Evolutionary conservation across 352 stramenopile genomes (phyloP).

Genomic region (Pythium scleroteichum): DNA sequence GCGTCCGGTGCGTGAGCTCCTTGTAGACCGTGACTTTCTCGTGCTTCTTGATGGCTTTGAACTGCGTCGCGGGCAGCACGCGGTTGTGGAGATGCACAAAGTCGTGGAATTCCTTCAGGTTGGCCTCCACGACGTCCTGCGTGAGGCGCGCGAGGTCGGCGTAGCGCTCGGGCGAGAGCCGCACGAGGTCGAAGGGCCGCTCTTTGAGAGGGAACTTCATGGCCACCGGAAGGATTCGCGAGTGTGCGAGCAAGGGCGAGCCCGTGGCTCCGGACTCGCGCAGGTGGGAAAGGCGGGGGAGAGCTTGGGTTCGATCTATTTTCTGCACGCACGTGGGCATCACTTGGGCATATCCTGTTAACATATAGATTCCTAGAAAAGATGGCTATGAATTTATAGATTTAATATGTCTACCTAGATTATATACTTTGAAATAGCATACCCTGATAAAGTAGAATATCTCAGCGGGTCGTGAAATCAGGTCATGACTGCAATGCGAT

Average conservation of each 20-base stretch:
- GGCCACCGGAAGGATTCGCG: not conserved
- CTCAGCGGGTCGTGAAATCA: no score
- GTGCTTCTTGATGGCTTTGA: conserved; percentile 52
- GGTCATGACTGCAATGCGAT: no score
- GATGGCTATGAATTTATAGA: no score
- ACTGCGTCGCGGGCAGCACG: conserved; percentile 37
- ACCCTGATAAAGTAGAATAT: no score
- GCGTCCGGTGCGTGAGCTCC: conserved; percentile 32
- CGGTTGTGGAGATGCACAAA: conserved; percentile 30
- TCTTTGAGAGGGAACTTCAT: conserved; percentile 28
- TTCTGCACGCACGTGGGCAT: no score
- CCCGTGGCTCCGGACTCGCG: no score
- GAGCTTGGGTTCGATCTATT: no score
- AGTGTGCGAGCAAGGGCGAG: not conserved
- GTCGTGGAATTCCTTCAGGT: conserved; percentile 34
- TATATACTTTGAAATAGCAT: no score
- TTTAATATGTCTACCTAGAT: no score
- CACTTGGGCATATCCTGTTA: no score
- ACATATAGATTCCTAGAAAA: no score
- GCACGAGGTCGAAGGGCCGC: conserved; percentile 31
- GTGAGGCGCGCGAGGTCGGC: conserved; percentile 30
- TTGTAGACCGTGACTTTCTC: conserved; percentile 52
- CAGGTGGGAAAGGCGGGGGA: no score
- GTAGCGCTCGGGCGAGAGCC: conserved; percentile 33
- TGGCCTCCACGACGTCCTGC: conserved; percentile 33